These are phyloP conservation scores for Skeletonema marinoi DNA, from an alignment of 108 stramenopile genomes.

Conservation along the genomic window DNA sequence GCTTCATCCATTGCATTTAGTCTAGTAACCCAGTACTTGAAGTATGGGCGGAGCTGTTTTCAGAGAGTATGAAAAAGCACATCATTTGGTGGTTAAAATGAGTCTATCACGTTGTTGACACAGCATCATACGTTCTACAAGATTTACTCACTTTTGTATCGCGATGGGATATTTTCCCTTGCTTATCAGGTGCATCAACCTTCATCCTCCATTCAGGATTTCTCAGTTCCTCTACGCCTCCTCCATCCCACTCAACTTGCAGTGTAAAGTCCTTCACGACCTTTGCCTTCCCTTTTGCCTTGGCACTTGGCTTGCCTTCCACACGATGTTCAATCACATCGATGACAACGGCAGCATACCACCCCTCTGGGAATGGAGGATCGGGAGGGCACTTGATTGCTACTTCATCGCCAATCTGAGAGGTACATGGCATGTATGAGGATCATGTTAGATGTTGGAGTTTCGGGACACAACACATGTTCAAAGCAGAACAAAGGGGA, in stretches of 20 bases:
- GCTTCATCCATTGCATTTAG: conserved; percentile 47
- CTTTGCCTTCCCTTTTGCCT: conserved; percentile 7
- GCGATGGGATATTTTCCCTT: conserved; percentile 45
- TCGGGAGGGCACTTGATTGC: conserved; percentile 44
- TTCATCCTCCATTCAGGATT: conserved; percentile 56
- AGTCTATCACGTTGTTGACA: not conserved
- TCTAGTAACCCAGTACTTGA: conserved; percentile 47
- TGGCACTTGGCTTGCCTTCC: conserved; percentile 13
- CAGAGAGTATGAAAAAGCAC: not conserved
- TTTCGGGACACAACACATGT: not conserved
- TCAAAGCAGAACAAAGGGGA: not conserved
- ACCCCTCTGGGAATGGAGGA: conserved; percentile 43
- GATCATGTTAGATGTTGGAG: not conserved
- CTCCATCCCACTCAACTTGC: conserved; percentile 45
- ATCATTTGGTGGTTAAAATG: not conserved
- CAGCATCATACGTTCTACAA: not conserved
- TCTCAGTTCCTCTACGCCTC: conserved; percentile 33
- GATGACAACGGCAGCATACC: conserved; percentile 40
- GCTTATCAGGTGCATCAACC: conserved; percentile 49
- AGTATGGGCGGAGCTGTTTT: conserved; percentile 41
- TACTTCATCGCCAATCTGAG: conserved; percentile 42
- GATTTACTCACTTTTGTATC: conserved; percentile 32
- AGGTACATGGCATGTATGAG: not conserved
- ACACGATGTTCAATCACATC: conserved; percentile 30
- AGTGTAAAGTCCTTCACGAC: conserved; percentile 25